phyloP scores from a whole-genome alignment of 805 yeast genomes.

The Kuraishia floccosa region DNA sequence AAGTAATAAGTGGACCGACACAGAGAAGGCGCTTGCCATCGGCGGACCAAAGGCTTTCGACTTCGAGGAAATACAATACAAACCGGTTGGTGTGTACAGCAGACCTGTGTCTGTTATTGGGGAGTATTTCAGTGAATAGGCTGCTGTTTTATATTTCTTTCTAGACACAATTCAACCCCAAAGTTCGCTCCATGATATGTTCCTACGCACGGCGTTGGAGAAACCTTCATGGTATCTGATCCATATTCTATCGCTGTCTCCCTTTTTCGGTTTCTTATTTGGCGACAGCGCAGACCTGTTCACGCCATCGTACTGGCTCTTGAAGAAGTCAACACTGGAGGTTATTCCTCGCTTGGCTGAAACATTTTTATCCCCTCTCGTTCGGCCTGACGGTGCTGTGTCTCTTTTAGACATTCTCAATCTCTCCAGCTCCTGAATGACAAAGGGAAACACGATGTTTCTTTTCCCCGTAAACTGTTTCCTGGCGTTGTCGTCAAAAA shows the following conservation, averaged over 20 bases:
- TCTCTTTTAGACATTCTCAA: slow-evolving; percentile 4
- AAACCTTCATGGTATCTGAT: slow-evolving; percentile 89
- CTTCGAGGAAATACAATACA: neutral
- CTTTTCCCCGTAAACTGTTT: slow-evolving; percentile 5
- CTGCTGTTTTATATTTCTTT: no score
- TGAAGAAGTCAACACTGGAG: slow-evolving; percentile 26
- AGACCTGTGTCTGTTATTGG: slow-evolving; percentile 1
- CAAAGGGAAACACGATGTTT: slow-evolving; percentile 9
- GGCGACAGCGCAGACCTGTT: slow-evolving; percentile 5
- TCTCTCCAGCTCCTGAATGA: slow-evolving; percentile 12
- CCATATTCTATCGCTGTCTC: slow-evolving; percentile 44
- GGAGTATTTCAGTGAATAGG: neutral
- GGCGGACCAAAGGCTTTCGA: slow-evolving; percentile 31
- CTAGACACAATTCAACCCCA: slow-evolving; percentile 18
- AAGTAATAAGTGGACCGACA: slow-evolving; percentile 21
- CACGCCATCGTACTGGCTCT: slow-evolving; percentile 24
- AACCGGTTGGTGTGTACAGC: slow-evolving; percentile 1
- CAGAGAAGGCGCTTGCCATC: slow-evolving; percentile 21
- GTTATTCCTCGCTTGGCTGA: slow-evolving; percentile 3
- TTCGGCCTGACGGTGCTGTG: slow-evolving; percentile 3
- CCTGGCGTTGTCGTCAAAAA: slow-evolving; percentile 5
- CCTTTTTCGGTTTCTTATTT: slow-evolving; percentile 6
- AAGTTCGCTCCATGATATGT: slow-evolving; percentile 64
- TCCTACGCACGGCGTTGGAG: slow-evolving; percentile 82
- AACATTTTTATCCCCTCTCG: slow-evolving; percentile 2